phyloP scores from a whole-genome alignment of 2,329 filamentous ascomycete genomes.

The Stemphylium lycopersici region DNA sequence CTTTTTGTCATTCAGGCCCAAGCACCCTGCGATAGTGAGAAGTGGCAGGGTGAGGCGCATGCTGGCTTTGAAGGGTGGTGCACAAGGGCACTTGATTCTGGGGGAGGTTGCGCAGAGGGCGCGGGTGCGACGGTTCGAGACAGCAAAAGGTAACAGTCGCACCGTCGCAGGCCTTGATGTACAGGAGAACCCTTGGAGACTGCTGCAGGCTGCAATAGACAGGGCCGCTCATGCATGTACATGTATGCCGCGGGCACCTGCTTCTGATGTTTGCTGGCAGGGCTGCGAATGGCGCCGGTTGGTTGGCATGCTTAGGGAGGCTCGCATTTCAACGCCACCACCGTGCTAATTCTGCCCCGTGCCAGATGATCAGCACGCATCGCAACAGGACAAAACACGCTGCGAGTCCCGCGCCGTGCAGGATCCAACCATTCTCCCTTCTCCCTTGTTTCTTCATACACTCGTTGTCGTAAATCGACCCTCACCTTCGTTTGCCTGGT shows the following conservation, averaged over 20 bases:
- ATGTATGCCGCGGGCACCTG: constrained; percentile 6
- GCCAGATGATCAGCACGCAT: constrained; percentile 37
- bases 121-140: constrained; percentile 16
- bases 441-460: constrained; percentile 24
- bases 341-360: constrained; percentile 36
- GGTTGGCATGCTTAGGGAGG: constrained; percentile 3
- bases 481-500: constrained; percentile 21
- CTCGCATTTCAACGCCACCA: constrained; percentile 19
- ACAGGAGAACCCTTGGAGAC: not conserved
- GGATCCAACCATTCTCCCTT: constrained; percentile 19
- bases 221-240: constrained; percentile 2
- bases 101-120: constrained; percentile 17
- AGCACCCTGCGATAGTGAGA: not conserved
- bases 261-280: constrained; percentile 6
- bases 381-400: constrained; percentile 31
- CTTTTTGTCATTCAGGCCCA: constrained; percentile 6
- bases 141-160: not conserved
- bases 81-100: not conserved
- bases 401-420: constrained; percentile 20
- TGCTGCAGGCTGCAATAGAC: not conserved
- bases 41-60: not conserved
- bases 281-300: not conserved
- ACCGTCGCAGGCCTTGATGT: not conserved
- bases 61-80: not conserved
- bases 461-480: constrained; percentile 27